Conservation (phyloP, 768 basidiomycete species). For the Antrodiella citrinella region DNA sequence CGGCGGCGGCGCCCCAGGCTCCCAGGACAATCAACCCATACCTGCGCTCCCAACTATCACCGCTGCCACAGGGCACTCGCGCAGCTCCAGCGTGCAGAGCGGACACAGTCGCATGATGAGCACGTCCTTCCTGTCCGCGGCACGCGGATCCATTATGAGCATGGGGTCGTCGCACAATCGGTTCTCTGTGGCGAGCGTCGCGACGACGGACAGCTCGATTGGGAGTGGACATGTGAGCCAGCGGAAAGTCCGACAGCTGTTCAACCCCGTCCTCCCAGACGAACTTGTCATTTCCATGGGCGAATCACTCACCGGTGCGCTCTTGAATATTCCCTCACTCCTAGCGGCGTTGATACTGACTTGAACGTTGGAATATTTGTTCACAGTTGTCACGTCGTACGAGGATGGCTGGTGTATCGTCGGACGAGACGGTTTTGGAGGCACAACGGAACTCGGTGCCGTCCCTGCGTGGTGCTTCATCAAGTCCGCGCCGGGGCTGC, state of each 20-base stretch:
- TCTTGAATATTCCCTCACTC: neutral
- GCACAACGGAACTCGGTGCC: slow-evolving; percentile 56
- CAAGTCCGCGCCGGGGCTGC: slow-evolving; percentile 50
- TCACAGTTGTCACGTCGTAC: slow-evolving; percentile 33
- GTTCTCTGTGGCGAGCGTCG: slow-evolving; percentile 10
- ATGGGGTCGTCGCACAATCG: slow-evolving; percentile 8
- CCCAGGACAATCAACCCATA: neutral
- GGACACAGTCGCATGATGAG: slow-evolving; percentile 8
- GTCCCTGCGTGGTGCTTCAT: slow-evolving; percentile 75
- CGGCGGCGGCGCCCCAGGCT: slow-evolving; percentile 4
- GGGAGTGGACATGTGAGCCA: slow-evolving; percentile 6
- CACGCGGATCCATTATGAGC: slow-evolving; percentile 14
- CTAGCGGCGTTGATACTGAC: neutral
- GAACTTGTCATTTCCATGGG: slow-evolving; percentile 54
- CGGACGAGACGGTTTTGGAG: slow-evolving; percentile 38
- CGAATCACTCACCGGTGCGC: slow-evolving; percentile 52
- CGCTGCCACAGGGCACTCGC: no score
- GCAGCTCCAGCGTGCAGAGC: no score
- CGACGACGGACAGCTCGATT: slow-evolving; percentile 3
- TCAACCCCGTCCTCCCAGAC: slow-evolving; percentile 65
- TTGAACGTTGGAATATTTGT: neutral
- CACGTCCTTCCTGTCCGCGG: slow-evolving; percentile 17
- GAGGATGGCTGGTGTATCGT: slow-evolving; percentile 81
- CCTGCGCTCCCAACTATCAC: no score
- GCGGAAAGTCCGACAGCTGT: slow-evolving; percentile 57